Evolutionary conservation across 169 alveolate genomes (phyloP).

Genomic region (Eimeria maxima): DNA sequence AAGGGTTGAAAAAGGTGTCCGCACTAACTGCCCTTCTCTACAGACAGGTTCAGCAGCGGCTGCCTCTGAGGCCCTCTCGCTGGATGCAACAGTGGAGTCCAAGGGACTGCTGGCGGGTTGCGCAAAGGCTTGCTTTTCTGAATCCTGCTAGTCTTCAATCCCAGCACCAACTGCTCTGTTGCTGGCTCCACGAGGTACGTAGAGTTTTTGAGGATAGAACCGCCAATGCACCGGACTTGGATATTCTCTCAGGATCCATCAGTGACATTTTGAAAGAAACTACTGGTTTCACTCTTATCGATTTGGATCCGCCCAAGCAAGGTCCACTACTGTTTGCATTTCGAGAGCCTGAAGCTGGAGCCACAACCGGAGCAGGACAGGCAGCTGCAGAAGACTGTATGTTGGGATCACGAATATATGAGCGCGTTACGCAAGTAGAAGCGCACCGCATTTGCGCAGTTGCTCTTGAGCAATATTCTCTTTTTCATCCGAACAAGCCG

Average conservation of each 20-base stretch:
- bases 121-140: constrained; percentile 18
- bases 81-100: constrained; percentile 76
- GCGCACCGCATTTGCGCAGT: constrained; percentile 80
- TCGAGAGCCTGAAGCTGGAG: constrained; percentile 49
- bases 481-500: constrained; percentile 87
- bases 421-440: constrained; percentile 42
- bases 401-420: constrained; percentile 44
- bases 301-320: constrained; percentile 63
- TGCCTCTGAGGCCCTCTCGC: constrained; percentile 64
- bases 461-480: constrained; percentile 90
- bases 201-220: constrained; percentile 97
- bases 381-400: constrained; percentile 27
- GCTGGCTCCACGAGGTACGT: constrained; percentile 98
- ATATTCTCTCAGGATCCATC: constrained; percentile 9
- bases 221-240: constrained; percentile 91
- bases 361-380: not conserved
- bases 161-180: constrained; percentile 62
- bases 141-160: constrained; percentile 25
- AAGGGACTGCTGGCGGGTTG: constrained; percentile 75
- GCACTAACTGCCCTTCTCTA: constrained; percentile 24
- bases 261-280: constrained; percentile 52
- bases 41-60: constrained; percentile 51
- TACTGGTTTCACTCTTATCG: not conserved
- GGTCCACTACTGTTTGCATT: constrained; percentile 58
- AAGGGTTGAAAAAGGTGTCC: constrained; percentile 49